A percentile compares a stretch with the other conserved stretches of the same genome.
These are phyloP conservation scores for Hapsidospora chrysogenum DNA, from an alignment of 495 filamentous ascomycete genomes.

Conservation along the genomic window DNA sequence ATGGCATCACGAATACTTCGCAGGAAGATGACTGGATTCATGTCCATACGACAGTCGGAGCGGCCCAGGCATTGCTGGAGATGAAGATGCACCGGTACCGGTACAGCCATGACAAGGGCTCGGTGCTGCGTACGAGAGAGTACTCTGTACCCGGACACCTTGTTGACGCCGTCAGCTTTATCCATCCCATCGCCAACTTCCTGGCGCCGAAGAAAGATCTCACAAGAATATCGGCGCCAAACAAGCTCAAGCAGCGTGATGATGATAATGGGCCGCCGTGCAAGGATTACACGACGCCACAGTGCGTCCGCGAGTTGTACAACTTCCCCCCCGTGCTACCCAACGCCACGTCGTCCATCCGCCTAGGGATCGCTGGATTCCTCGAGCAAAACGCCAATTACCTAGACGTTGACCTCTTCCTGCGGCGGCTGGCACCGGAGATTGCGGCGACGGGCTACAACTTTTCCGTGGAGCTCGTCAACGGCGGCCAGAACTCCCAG, in stretches of 20 bases:
- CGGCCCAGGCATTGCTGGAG: conserved; percentile 18
- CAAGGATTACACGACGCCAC: conserved; percentile 14
- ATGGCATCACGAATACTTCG: conserved; percentile 10
- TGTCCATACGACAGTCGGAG: conserved; percentile 15
- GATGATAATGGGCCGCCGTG: conserved; percentile 8
- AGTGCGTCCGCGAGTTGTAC: conserved; percentile 22
- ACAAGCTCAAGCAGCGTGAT: background rate
- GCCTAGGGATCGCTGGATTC: conserved; percentile 52
- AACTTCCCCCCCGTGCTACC: conserved; percentile 18
- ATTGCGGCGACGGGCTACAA: conserved; percentile 26
- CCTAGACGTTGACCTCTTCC: conserved; percentile 36
- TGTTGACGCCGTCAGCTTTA: conserved; percentile 20
- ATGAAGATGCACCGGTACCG: conserved; percentile 19
- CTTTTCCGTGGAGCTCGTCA: conserved; percentile 45
- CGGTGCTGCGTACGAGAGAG: conserved; percentile 15
- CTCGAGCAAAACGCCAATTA: conserved; percentile 49
- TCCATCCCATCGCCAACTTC: conserved; percentile 24
- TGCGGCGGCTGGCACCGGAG: conserved; percentile 31
- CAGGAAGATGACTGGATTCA: conserved; percentile 15
- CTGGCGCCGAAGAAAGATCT: too few relatives aligned
- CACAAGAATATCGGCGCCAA: background rate
- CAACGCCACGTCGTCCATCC: conserved; percentile 8
- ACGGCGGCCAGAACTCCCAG: conserved; percentile 40
- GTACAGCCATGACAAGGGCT: conserved; percentile 9
- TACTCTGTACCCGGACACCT: conserved; percentile 32